A percentile compares a stretch with the other conserved stretches of the same genome.
These are phyloP conservation scores for Mortierella alpina DNA, from an alignment of 192 early-diverging fungal species.

Conservation along the genomic window DNA sequence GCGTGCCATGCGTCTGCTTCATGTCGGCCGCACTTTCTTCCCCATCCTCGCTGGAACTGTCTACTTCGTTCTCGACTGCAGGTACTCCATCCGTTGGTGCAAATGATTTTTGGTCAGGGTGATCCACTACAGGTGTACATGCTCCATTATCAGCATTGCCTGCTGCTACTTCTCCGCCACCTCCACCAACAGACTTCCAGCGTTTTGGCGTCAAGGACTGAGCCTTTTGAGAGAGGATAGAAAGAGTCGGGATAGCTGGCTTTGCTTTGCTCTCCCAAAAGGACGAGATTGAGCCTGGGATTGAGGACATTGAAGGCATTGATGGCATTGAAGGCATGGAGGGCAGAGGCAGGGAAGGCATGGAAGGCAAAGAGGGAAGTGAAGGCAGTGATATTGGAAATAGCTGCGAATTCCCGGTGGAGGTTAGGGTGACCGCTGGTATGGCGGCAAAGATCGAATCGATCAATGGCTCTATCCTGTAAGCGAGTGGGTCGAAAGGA, in stretches of 20 bases:
- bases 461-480: slow-evolving; percentile 75
- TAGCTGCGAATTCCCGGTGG: slow-evolving; percentile 24
- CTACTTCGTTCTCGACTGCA: too few species aligned
- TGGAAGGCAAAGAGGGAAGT: slow-evolving; percentile 23
- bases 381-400: slow-evolving; percentile 39
- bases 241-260: slow-evolving; percentile 26
- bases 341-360: background rate
- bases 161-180: background rate
- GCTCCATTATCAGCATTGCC: background rate
- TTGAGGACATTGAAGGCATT: slow-evolving; percentile 22
- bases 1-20: background rate
- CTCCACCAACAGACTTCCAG: slow-evolving; percentile 13
- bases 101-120: too few species aligned
- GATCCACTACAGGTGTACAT: background rate
- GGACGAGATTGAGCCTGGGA: slow-evolving; percentile 28
- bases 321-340: slow-evolving; percentile 29
- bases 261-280: slow-evolving; percentile 42
- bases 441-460: slow-evolving; percentile 61
- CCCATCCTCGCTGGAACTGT: too few species aligned
- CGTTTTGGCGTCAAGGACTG: slow-evolving; percentile 38
- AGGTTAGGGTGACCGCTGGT: slow-evolving; percentile 61
- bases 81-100: too few species aligned
- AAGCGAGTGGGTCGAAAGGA: slow-evolving; percentile 81
- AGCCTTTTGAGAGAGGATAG: slow-evolving; percentile 39
- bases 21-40: too few species aligned